Evolutionary conservation across 768 basidiomycete species (phyloP).

Genomic region (Psilocybe cubensis): DNA sequence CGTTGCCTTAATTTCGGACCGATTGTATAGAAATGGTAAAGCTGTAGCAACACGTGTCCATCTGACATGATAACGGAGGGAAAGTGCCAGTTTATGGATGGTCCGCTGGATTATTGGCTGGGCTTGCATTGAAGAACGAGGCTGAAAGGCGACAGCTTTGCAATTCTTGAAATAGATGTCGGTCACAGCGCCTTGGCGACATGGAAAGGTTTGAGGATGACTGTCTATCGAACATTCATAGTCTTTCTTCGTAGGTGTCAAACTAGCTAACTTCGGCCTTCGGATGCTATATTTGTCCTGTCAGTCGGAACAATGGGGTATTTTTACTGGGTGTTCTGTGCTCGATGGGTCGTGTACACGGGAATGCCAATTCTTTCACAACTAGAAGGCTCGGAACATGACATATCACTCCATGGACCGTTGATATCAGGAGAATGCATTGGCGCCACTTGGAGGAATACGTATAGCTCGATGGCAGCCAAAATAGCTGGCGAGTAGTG

Average conservation of each 20-base stretch:
- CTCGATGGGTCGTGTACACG: background rate
- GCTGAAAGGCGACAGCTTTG: background rate
- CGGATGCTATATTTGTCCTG: background rate
- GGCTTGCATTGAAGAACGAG: background rate
- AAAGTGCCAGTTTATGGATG: no score
- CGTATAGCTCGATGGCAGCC: background rate
- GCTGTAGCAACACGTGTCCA: constrained; percentile 16
- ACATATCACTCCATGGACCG: background rate
- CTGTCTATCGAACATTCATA: background rate
- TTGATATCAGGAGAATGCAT: no score
- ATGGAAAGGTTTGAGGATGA: background rate
- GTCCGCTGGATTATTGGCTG: background rate
- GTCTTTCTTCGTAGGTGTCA: background rate
- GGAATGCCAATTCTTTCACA: background rate
- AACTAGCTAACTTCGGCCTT: background rate
- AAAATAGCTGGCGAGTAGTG: no score
- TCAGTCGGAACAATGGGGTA: constrained; percentile 1
- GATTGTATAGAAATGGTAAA: constrained; percentile 10
- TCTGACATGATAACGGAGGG: constrained; percentile 10
- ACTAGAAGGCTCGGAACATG: background rate
- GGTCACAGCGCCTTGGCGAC: background rate
- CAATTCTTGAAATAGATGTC: background rate
- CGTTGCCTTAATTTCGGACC: constrained; percentile 20
- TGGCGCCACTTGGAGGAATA: background rate
- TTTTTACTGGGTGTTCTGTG: background rate